Percentiles rank a stretch among this genome's conserved stretches.
Conservation (phyloP, 768 basidiomycete genomes). For the Infundibulicybe gibba region DNA sequence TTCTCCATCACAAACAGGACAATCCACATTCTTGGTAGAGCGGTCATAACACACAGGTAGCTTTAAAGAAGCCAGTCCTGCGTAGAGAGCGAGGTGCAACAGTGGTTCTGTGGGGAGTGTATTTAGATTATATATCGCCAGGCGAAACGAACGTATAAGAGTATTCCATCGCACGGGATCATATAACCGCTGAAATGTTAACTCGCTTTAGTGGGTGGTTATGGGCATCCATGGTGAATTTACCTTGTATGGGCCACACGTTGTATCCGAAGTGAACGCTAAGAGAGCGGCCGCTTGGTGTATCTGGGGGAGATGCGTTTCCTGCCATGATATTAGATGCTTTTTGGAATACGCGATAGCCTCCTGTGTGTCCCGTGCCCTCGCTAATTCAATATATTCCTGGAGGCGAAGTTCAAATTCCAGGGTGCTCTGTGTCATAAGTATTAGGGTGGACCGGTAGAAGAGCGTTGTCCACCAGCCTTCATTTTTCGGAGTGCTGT, state of each 20-base stretch:
- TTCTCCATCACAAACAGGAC: constrained; percentile 83
- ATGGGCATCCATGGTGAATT: constrained; percentile 7
- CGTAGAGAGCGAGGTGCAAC: constrained; percentile 84
- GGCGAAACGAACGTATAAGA: constrained; percentile 76
- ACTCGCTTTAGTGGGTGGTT: constrained; percentile 1
- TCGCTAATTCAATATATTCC: constrained; percentile 91
- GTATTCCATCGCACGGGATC: constrained; percentile 73
- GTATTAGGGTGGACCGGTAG: neutral
- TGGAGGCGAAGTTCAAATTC: constrained; percentile 96
- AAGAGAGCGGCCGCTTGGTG: constrained; percentile 73
- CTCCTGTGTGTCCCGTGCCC: constrained; percentile 58
- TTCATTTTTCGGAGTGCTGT: constrained; percentile 88
- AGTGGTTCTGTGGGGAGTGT: constrained; percentile 85
- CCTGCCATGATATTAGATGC: constrained; percentile 78
- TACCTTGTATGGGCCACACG: constrained; percentile 80
- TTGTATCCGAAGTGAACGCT: constrained; percentile 68
- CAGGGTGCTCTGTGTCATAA: constrained; percentile 68
- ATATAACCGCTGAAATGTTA: constrained; percentile 70
- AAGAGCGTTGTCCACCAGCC: constrained; percentile 33
- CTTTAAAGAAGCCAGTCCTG: constrained; percentile 88
- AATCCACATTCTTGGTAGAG: constrained; percentile 71
- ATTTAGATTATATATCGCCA: constrained; percentile 84
- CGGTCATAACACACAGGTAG: constrained; percentile 77
- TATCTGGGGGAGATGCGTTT: constrained; percentile 77
- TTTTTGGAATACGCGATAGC: constrained; percentile 86